These are phyloP conservation scores for Penicillium crustosum DNA, from an alignment of 2,329 filamentous ascomycete species.

Conservation along the genomic window DNA sequence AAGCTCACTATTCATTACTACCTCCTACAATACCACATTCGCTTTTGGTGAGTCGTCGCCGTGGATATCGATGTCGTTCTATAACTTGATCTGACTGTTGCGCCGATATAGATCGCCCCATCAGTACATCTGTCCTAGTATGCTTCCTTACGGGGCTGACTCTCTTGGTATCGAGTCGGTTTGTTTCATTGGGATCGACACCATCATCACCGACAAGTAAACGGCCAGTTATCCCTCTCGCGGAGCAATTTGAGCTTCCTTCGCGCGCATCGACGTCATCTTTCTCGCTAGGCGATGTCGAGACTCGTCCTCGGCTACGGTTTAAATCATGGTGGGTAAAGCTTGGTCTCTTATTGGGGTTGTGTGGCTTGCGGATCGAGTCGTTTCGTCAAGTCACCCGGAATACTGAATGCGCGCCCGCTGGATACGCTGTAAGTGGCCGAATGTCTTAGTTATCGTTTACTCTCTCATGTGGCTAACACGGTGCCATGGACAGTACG, in stretches of 20 bases:
- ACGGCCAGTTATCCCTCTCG: conserved; percentile 31
- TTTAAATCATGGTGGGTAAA: conserved; percentile 18
- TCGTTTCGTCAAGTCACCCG: conserved; percentile 43
- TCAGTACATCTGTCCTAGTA: conserved; percentile 44
- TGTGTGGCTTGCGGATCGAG: conserved; percentile 21
- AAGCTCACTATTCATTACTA: conserved; percentile 36
- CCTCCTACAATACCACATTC: conserved; percentile 40
- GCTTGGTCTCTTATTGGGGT: conserved; percentile 9
- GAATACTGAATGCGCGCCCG: conserved; percentile 46
- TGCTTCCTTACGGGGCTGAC: conserved; percentile 43
- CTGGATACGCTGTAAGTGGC: conserved; percentile 36
- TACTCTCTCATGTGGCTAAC: conserved; percentile 14
- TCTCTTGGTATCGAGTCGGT: conserved; percentile 40
- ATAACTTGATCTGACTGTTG: conserved; percentile 16
- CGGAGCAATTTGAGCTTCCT: conserved; percentile 28
- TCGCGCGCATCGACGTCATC: conserved; percentile 18
- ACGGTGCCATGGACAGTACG: conserved; percentile 27
- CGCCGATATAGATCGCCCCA: conserved; percentile 43
- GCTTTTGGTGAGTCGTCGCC: conserved; percentile 38
- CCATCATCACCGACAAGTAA: conserved; percentile 25
- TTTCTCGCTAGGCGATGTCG: conserved; percentile 8
- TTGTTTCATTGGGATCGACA: conserved; percentile 29
- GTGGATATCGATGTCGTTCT: not conserved
- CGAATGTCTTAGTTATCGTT: no score
- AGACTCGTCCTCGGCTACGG: conserved; percentile 5